These are phyloP conservation scores for Didymosphaeria variabile DNA, from an alignment of 2,329 filamentous ascomycete genomes.

Conservation along the genomic window DNA sequence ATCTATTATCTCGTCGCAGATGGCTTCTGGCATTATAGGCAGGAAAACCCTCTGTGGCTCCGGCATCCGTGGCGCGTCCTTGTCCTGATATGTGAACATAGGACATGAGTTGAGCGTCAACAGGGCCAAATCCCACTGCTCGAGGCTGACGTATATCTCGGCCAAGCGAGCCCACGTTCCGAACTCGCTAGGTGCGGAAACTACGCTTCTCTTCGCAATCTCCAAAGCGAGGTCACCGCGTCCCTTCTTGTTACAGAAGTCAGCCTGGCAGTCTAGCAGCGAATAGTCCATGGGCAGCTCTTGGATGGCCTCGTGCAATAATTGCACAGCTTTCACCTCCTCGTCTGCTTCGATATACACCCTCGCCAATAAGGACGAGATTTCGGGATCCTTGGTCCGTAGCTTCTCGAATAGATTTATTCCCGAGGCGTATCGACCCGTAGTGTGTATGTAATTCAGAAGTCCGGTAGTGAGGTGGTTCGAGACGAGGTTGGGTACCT, in stretches of 20 bases:
- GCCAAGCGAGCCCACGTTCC: constrained; percentile 94
- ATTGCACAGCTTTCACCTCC: constrained; percentile 91
- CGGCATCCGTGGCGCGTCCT: constrained; percentile 93
- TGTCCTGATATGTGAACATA: constrained; percentile 99
- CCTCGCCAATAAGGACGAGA: constrained; percentile 89
- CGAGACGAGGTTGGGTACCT: constrained; percentile 95
- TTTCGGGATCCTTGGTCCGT: constrained; percentile 87
- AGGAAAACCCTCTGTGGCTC: constrained; percentile 88
- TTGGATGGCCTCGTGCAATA: constrained; percentile 87
- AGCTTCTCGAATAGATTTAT: constrained; percentile 99
- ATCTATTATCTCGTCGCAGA: constrained; percentile 95
- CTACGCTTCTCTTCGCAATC: constrained; percentile 92
- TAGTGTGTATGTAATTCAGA: constrained; percentile 93
- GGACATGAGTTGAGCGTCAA: constrained; percentile 97
- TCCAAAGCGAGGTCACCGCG: constrained; percentile 87
- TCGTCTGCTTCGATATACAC: constrained; percentile 95
- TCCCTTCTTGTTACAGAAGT: constrained; percentile 89
- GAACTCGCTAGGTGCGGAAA: constrained; percentile 96
- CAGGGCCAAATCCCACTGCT: constrained; percentile 96
- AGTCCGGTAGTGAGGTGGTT: constrained; percentile 96
- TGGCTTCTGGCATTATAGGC: constrained; percentile 85
- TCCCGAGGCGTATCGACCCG: constrained; percentile 90
- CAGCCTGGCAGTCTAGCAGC: constrained; percentile 91
- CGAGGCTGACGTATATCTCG: constrained; percentile 91
- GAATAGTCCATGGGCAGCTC: constrained; percentile 98